Evolutionary conservation across 225 moss, liverwort and hornwort species (phyloP), one percentile per base, ranked within the genome.

Genomic region (Neckera pumila): DNA sequence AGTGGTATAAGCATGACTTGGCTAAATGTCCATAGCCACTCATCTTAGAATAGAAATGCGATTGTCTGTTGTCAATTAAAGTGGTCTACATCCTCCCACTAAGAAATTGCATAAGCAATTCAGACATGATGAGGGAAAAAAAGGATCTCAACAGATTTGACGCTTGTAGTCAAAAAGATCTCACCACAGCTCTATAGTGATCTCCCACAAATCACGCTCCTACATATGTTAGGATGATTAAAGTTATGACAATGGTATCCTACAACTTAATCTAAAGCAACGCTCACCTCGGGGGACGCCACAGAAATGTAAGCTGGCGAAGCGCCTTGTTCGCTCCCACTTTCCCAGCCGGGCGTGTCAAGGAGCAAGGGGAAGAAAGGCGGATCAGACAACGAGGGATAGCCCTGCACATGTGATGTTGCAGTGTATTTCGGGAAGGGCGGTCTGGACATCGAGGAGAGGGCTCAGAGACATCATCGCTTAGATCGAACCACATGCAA

Each of bases 261-360:
- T 25, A 34, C 25, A 82, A 47, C 65, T 47, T 82, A 56, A 30
- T 57, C 59, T 33, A 63, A 67, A 38, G 57, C 60, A 73, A 34
- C 15, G 18, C 90, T 76, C 64, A 96, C 95, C 96, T 96, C 93
- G n/a, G 94, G 93, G 57, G 95, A 94, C 61, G 93, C 83, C 42
- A 96, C 81, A 58, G 95, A 95, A 64, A 96, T 77, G 86, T 95
- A 96, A 77, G 95, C 91, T 54, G 82, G 82, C 45, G 92, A 92
- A 61, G 88, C 85, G 56, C 58, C 87, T 42, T 84, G 59, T 49
- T 67, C 30, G 79, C 76, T 62, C 42, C 82, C 84, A 59, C 49
- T 88, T 51, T 77, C 36, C 90, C 87, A 88, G 51, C 78, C 90
- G 51, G 94, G 94, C 27, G 91, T 91, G 76, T 90, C 86, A 45